Evolutionary conservation across 108 stramenopile genomes (phyloP).

Genomic region (Cyclotella distinguenda): DNA sequence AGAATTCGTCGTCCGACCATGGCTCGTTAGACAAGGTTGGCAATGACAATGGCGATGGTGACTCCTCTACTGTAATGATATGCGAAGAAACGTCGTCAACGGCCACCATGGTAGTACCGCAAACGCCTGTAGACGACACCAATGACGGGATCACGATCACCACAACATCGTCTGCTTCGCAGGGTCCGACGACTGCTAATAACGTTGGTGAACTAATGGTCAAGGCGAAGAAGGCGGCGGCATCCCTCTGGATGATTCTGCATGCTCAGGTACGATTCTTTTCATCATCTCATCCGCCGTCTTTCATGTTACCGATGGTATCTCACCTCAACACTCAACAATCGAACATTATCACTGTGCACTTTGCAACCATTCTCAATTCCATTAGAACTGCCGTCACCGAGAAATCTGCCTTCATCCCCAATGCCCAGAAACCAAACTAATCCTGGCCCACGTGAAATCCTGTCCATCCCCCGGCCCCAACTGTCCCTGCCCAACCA

Average conservation of each 20-base stretch:
- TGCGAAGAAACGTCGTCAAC: no score
- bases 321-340: neutral
- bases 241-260: conserved; percentile 77
- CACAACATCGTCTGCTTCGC: neutral
- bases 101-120: no score
- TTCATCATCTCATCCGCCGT: neutral
- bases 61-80: no score
- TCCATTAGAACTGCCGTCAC: conserved; percentile 56
- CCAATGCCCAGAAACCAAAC: conserved; percentile 75
- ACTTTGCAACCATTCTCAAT: neutral
- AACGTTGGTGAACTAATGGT: conserved; percentile 52
- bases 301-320: neutral
- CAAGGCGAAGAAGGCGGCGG: conserved; percentile 83
- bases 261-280: conserved; percentile 82
- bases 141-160: neutral
- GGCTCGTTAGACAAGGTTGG: no score
- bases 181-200: neutral
- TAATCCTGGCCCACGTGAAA: conserved; percentile 70
- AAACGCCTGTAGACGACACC: no score
- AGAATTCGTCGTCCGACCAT: no score
- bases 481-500: conserved; percentile 57
- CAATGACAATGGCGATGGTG: neutral
- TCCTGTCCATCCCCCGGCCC: conserved; percentile 36
- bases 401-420: conserved; percentile 59
- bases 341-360: neutral